These are phyloP conservation scores for Leccinum griseonigrum DNA, from an alignment of 1,284 basidiomycete genomes.

Conservation along the genomic window DNA sequence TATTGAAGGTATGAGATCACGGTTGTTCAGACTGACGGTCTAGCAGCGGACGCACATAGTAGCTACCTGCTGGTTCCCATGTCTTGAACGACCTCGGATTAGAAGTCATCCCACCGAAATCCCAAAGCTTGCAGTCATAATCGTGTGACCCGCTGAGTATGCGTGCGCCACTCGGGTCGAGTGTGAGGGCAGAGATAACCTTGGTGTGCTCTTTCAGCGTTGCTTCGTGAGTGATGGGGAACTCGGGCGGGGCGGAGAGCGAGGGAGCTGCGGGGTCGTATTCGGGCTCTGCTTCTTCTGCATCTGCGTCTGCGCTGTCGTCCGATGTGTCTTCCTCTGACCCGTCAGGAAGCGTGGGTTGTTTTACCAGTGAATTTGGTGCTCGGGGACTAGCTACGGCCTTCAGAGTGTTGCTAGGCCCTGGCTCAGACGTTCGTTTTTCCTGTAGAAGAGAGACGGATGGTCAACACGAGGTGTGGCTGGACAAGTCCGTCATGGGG, in stretches of 20 bases:
- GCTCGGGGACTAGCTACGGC: constrained; percentile 7
- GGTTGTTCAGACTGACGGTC: background rate
- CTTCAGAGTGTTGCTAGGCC: constrained; percentile 14
- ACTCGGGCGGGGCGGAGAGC: constrained; percentile 47
- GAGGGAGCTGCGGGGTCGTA: constrained; percentile 48
- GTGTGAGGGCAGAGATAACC: constrained; percentile 86
- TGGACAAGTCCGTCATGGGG: constrained; percentile 1
- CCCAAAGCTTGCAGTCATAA: constrained; percentile 98
- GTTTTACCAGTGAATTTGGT: constrained; percentile 5
- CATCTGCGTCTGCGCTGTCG: constrained; percentile 28
- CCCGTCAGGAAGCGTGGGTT: constrained; percentile 17
- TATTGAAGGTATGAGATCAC: constrained; percentile 32
- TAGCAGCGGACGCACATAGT: constrained; percentile 65
- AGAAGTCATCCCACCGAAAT: constrained; percentile 97
- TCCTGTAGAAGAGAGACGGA: constrained; percentile 10
- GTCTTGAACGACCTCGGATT: constrained; percentile 91
- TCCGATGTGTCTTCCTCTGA: constrained; percentile 30
- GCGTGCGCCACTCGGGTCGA: constrained; percentile 93
- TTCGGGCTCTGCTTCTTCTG: constrained; percentile 52
- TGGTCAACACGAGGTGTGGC: constrained; percentile 23
- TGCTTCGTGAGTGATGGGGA: constrained; percentile 88
- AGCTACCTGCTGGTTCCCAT: constrained; percentile 92
- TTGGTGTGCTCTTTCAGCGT: constrained; percentile 92
- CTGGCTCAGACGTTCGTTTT: constrained; percentile 17
- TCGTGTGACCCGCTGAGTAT: constrained; percentile 92